Evolutionary conservation across 208 protist species (phyloP).

Genomic region (Crithidia acanthocephali): DNA sequence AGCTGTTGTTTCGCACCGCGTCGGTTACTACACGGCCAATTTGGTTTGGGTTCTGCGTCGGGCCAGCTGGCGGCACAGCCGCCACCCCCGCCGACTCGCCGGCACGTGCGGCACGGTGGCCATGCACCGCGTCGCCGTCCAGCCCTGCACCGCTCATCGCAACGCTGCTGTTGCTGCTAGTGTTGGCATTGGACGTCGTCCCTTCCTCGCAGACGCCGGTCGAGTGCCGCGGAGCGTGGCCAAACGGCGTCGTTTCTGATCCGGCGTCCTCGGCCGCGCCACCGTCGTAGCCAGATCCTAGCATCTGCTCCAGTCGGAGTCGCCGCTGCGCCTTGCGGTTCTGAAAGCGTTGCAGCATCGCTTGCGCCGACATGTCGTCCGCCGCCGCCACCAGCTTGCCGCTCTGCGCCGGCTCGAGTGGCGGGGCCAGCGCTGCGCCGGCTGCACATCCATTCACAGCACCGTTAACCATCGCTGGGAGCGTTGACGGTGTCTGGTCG

Average conservation of each 20-base stretch:
- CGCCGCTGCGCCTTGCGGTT: constrained; percentile 42
- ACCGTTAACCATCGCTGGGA: too few relatives aligned
- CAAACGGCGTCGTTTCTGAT: constrained; percentile 3
- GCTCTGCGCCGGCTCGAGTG: background rate
- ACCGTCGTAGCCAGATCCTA: constrained; percentile 5
- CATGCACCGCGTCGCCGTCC: background rate
- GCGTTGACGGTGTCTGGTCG: too few relatives aligned
- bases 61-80: background rate
- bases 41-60: constrained; percentile 75
- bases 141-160: background rate
- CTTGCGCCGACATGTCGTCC: constrained; percentile 29
- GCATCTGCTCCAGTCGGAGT: constrained; percentile 41
- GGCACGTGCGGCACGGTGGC: background rate
- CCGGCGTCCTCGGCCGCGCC: background rate
- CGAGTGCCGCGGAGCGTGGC: background rate
- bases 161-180: background rate
- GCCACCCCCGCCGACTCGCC: background rate
- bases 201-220: background rate
- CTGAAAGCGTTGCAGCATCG: constrained; percentile 36
- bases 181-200: background rate
- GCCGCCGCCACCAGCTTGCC: background rate
- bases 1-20: constrained; percentile 55
- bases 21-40: constrained; percentile 72
- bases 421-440: too few relatives aligned
- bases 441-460: too few relatives aligned